These are phyloP conservation scores for Sarcomyxa edulis DNA, from an alignment of 768 basidiomycete species.

Conservation along the genomic window DNA sequence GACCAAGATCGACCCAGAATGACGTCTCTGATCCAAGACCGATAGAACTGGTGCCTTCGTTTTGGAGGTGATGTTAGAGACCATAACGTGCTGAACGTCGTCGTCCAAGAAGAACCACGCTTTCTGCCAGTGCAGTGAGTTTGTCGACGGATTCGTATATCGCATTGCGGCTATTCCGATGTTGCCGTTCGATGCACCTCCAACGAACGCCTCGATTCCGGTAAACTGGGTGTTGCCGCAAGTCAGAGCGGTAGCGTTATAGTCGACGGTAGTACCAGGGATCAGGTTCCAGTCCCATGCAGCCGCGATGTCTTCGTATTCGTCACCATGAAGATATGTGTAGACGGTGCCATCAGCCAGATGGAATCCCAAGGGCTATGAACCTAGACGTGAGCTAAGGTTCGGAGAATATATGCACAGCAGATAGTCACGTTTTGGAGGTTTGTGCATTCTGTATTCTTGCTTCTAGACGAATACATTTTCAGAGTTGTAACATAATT, in stretches of 20 bases:
- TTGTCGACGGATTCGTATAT: constrained; percentile 59
- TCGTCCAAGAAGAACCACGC: constrained; percentile 68
- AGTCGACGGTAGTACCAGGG: constrained; percentile 67
- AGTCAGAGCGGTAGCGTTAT: constrained; percentile 45
- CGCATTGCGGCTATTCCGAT: constrained; percentile 59
- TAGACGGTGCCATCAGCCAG: constrained; percentile 60
- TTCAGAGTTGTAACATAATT: constrained; percentile 57
- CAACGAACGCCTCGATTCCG: constrained; percentile 57
- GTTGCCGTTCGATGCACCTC: constrained; percentile 55
- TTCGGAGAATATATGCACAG: not conserved
- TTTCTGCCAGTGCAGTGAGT: constrained; percentile 56
- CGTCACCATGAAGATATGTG: constrained; percentile 59
- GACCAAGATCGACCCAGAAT: constrained; percentile 35
- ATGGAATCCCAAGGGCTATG: constrained; percentile 61
- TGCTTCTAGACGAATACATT: constrained; percentile 56
- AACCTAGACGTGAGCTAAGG: constrained; percentile 3
- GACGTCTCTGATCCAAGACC: constrained; percentile 62
- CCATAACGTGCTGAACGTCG: constrained; percentile 59
- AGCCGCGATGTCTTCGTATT: constrained; percentile 70
- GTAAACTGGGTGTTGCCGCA: constrained; percentile 37
- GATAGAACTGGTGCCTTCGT: constrained; percentile 46
- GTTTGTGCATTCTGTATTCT: constrained; percentile 64
- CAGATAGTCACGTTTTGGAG: constrained; percentile 44
- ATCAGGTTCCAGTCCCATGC: constrained; percentile 78
- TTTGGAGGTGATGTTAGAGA: constrained; percentile 43